phyloP scores from a whole-genome alignment of 768 basidiomycete species.

The Tremella mesenterica region DNA sequence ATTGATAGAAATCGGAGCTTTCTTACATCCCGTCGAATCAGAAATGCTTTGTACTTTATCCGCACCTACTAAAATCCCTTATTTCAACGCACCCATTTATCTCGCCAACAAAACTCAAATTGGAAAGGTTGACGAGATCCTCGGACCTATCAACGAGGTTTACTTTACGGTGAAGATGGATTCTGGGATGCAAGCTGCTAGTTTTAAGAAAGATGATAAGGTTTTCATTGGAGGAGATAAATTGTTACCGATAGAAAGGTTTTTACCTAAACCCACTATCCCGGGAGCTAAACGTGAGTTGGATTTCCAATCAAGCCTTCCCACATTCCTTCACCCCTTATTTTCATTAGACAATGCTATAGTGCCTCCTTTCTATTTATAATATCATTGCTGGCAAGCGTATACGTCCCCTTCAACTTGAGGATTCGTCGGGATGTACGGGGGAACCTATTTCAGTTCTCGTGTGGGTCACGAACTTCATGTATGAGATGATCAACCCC shows the following conservation, averaged over 20 bases:
- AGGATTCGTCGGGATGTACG: too few species aligned
- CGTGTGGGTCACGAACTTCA: not conserved
- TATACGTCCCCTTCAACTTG: not conserved
- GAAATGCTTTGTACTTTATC: slow-evolving; percentile 92
- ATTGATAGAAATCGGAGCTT: slow-evolving; percentile 72
- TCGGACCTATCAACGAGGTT: slow-evolving; percentile 98
- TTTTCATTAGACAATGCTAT: not conserved
- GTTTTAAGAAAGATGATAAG: slow-evolving; percentile 96
- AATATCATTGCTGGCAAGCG: not conserved
- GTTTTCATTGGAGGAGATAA: slow-evolving; percentile 98
- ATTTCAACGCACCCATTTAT: slow-evolving; percentile 98
- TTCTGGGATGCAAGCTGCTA: slow-evolving; percentile 86
- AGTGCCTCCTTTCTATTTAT: slow-evolving; percentile 6
- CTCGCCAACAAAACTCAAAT: slow-evolving; percentile 91
- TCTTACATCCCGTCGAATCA: slow-evolving; percentile 90
- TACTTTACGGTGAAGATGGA: slow-evolving; percentile 97
- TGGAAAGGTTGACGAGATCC: slow-evolving; percentile 96
- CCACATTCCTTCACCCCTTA: not conserved
- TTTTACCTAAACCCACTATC: slow-evolving; percentile 89
- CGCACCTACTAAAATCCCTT: slow-evolving; percentile 83
- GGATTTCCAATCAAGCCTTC: too few species aligned
- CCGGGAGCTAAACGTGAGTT: slow-evolving; percentile 52
- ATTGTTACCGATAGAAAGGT: slow-evolving; percentile 87
- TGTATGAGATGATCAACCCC: not conserved
- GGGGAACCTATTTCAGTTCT: too few species aligned